Evolutionary conservation across 257 asterid species (phyloP), one percentile per base, ranked within the genome.

Genomic region (Knoxia roxburghii): DNA sequence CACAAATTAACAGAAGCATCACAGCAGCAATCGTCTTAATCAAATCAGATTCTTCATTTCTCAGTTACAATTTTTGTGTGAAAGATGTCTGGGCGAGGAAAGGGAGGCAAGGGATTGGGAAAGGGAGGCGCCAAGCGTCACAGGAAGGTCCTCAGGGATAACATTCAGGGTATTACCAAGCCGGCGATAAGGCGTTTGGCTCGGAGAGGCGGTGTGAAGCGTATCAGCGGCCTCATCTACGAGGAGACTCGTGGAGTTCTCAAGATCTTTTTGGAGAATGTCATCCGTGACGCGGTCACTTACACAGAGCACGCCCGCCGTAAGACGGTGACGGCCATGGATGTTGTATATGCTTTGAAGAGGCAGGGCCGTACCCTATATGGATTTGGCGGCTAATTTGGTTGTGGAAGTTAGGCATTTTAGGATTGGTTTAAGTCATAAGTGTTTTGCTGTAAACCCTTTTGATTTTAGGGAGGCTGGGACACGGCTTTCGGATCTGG

Each of bases 101-200:
- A 80, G 61, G 84, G 84, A 4, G 84, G 81, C 52, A 76, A 80
- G 77, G 84, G 84, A 32, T 15, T 82, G 73, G 87, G 86, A 43
- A 81, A 81, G 80, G 84, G 82, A 3, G 84, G 84, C 23, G 85
- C 85, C 14, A 81, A 81, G 50, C 77, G 83, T 29, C 86, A 81
- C 37, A 79, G 81, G 26, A 81, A 81, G 73, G 86, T 81, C n/a
- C 75, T 81, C 32, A 71, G 83, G 62, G 86, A 78, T 33, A 81
- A 61, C 68, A 75, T 79, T 37, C 81, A 79, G 69, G 83, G 83
- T 1, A 79, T 79, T 46, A 79, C 83, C 7, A 80, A 83, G 79
- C 86, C 86, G 53, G 86, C 86, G 48, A 84, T 84, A 0, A 80
- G 83, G 64, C 85, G 86, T 14, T 30, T 84, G 67, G 89, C 86